phyloP scores from a whole-genome alignment of 2,329 filamentous ascomycete species.

The Ceratocystis diversiconidia region DNA sequence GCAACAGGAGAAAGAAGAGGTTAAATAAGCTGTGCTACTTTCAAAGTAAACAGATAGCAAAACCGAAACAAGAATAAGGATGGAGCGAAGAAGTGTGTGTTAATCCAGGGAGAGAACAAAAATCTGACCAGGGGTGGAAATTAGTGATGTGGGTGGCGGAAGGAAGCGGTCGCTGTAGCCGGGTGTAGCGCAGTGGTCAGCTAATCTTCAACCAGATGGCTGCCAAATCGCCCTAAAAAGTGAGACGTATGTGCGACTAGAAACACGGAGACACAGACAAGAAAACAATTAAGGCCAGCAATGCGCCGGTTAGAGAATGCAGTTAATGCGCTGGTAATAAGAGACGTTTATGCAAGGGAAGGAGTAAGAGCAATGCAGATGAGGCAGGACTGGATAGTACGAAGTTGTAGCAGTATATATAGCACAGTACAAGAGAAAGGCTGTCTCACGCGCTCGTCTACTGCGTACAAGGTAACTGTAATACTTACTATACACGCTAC shows the following conservation, averaged over 20 bases:
- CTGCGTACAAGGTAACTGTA: neutral
- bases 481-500: neutral
- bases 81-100: neutral
- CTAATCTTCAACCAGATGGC: too few species aligned
- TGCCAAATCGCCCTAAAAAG: neutral
- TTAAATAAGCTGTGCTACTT: neutral
- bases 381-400: neutral
- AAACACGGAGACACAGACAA: neutral
- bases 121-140: conserved; percentile 1
- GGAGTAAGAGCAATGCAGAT: neutral
- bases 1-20: neutral
- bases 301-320: neutral
- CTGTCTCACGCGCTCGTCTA: neutral
- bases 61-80: neutral
- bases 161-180: conserved; percentile 6
- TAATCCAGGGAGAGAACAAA: neutral
- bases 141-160: conserved; percentile 1
- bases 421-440: too few species aligned
- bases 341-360: neutral
- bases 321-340: neutral
- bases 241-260: neutral
- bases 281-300: neutral
- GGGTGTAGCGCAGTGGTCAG: neutral
- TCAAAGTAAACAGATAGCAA: neutral
- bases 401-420: neutral